phyloP scores from a whole-genome alignment of 108 stramenopile species.

The Craspedostauros australis region DNA sequence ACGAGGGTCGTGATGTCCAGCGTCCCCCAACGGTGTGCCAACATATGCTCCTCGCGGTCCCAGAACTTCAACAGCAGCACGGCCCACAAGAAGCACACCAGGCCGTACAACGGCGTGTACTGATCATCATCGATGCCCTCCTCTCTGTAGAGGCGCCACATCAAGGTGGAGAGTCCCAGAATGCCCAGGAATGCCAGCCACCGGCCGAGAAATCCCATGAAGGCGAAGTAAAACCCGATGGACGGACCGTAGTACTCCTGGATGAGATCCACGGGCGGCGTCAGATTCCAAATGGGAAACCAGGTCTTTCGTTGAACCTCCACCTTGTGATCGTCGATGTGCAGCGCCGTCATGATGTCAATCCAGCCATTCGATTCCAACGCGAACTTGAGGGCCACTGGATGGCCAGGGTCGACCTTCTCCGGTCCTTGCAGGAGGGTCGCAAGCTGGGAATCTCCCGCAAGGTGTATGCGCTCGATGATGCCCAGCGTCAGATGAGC shows the following conservation, averaged over 20 bases:
- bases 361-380: conserved; percentile 33
- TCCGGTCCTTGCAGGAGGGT: neutral
- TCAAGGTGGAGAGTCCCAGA: conserved; percentile 30
- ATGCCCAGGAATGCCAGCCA: conserved; percentile 45
- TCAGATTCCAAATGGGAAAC: conserved; percentile 20
- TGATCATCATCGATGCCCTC: conserved; percentile 61
- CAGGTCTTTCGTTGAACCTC: conserved; percentile 31
- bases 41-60: conserved; percentile 47
- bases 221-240: conserved; percentile 70
- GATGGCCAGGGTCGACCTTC: neutral
- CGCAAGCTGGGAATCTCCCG: neutral
- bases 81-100: conserved; percentile 61
- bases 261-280: conserved; percentile 46
- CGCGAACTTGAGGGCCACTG: conserved; percentile 14
- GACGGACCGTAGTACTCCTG: conserved; percentile 54
- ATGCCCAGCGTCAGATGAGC: conserved; percentile 29
- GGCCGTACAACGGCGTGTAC: conserved; percentile 59
- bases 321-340: conserved; percentile 17
- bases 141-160: conserved; percentile 31
- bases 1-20: conserved; percentile 6
- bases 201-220: conserved; percentile 47
- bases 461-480: conserved; percentile 16
- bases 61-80: conserved; percentile 53
- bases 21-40: conserved; percentile 57
- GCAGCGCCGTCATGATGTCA: conserved; percentile 41